Evolutionary conservation across 83 land plant species (phyloP), one percentile per base, ranked within the genome.

Genomic region (Diphasiastrum complanatum): DNA sequence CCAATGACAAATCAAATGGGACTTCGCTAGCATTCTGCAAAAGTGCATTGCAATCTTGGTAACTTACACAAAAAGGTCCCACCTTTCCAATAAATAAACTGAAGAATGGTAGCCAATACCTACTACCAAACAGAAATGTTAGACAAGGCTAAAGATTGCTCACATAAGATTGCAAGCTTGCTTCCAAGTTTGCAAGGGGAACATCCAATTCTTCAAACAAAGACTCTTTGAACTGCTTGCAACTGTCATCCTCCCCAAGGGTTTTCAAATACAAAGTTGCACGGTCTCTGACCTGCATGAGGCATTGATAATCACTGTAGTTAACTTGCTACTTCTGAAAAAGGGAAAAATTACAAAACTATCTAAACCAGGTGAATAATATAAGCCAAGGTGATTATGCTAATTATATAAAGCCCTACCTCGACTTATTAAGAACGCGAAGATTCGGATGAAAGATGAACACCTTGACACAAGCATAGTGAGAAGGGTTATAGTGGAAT

Each of bases 121-220:
- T 25, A 38, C 32, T 33, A 8, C 24, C 25, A n/a, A 23, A 19
- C 3, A 60, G 16, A 1, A 33, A n/a, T 5, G 58, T 3, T 16
- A 18, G 3, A 20, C 22, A 18, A 48, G 33, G 5, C 0, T 40
- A 5, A 45, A 28, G 11, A 36, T 41, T 18, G 65, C 87, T 59
- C 63, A 92, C 95, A 81, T 92, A 92, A 14, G 73, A 68, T 60
- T 78, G 79, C 83, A 92, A 70, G 51, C 96, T 92, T 29, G 84
- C 62, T 68, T 92, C 96, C 68, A 92, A 41, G 59, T 92, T 92
- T 35, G 62, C 68, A 26, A 88, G 66, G 14, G 98, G 98, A 12
- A 92, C 56, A 45, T 85, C 82, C 64, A 88, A 70, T 48, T 78
- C 47, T 14, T 85, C 87, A 74, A 88, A 92, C 25, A 92, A 70